Evolutionary conservation across 2,329 filamentous ascomycete genomes (phyloP), one percentile per base, ranked within the genome.

Genomic region (Exophiala alcalophila): DNA sequence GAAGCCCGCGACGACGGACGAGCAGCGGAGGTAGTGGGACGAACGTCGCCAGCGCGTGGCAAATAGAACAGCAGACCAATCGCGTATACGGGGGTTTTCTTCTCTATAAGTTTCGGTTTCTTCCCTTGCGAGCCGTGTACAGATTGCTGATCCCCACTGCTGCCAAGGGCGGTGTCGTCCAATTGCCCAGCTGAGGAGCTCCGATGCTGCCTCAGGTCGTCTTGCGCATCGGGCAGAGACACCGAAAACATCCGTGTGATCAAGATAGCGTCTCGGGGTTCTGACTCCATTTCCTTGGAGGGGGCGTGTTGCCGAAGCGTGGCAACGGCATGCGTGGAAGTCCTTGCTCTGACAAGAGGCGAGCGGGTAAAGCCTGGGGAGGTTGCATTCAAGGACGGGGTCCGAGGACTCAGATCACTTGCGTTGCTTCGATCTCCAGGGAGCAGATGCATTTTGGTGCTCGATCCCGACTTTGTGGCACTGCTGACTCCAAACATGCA

Each of bases 401-500:
- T 29, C 5, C 45, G 41, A 10, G 45, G 34, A 24, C 40, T 39
- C 4, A 47, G 23, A 20, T 47, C 42, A 16, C 18, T 47, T 8
- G 40, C 20, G 12, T 29, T 14, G 29, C 39, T 37, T 20, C 31
- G 44, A 31, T 50, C 43, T 25, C 51, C 49, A 1, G 49, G 68
- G 48, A 79, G 68, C 39, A 79, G 73, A 57, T 80, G 77, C 57
- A 80, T 71, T 58, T 80, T 80, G 30, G 77, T 80, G 16, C 74
- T 77, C 6, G 75, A 73, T n/a, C 74, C 74, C 27, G 72, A 65
- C 55, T 78, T 78, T 48, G 70, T 74, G 57, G 78, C 74, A 26
- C 73, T 71, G 39, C 72, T 72, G 48, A 75, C 77, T 19, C 77
- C 77, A 57, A 80, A 80, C 58, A 80, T 80, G 59, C 76, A 80